Conservation (phyloP, 768 basidiomycete genomes). For the Cyathus striatus region DNA sequence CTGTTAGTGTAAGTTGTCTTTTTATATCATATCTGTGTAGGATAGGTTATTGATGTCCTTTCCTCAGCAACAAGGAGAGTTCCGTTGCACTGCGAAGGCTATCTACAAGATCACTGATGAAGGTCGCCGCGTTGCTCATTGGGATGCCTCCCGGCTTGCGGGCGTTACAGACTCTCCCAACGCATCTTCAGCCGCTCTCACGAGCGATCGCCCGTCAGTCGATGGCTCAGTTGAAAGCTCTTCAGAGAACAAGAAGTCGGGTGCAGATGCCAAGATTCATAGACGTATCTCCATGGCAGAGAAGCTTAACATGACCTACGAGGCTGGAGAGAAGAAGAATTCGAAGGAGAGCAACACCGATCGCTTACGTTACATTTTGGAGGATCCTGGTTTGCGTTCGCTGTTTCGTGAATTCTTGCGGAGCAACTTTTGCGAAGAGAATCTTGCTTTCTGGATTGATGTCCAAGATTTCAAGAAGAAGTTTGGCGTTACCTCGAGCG, state of each 20-base stretch:
- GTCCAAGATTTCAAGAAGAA: slow-evolving; percentile 96
- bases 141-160: slow-evolving; percentile 51
- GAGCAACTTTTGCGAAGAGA: slow-evolving; percentile 97
- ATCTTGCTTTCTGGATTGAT: slow-evolving; percentile 95
- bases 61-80: slow-evolving; percentile 85
- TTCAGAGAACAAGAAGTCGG: slow-evolving; percentile 21
- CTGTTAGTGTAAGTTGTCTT: slow-evolving; percentile 55
- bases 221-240: slow-evolving; percentile 38
- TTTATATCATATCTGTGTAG: slow-evolving; percentile 6
- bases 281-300: slow-evolving; percentile 75
- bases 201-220: slow-evolving; percentile 55
- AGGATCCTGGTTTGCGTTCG: slow-evolving; percentile 82
- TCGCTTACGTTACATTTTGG: slow-evolving; percentile 85
- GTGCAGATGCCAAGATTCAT: slow-evolving; percentile 59
- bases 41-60: slow-evolving; percentile 8
- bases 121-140: slow-evolving; percentile 80
- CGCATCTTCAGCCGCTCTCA: slow-evolving; percentile 60
- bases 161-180: slow-evolving; percentile 53
- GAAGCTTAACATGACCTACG: slow-evolving; percentile 55
- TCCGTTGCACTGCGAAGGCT: slow-evolving; percentile 92
- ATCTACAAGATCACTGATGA: slow-evolving; percentile 94
- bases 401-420: slow-evolving; percentile 94
- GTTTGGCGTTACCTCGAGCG: slow-evolving; percentile 93
- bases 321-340: slow-evolving; percentile 49
- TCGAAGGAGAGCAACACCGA: slow-evolving; percentile 89